Base-by-base conservation (phyloP, 345 rosid species). In the Heritiera littoralis region DNA sequence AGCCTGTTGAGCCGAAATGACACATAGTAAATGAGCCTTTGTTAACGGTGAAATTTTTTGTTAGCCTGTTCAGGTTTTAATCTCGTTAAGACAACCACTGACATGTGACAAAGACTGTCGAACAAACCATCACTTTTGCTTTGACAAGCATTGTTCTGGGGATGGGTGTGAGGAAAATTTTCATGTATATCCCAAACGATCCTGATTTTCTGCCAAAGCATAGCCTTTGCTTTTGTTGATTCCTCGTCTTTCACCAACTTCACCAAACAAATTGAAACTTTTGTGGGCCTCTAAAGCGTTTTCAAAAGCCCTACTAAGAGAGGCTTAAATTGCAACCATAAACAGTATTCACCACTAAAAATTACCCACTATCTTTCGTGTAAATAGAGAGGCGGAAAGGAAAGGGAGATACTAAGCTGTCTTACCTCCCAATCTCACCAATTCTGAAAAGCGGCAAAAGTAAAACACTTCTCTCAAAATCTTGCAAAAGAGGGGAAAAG, bases 171-270 rank as follows among this genome's bases (percentile, higher is more conserved):
- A 35, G 66, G n/a, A 18, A 65, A 71, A n/a, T 15, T 35, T 68
- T 15, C 9, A 74, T 43, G 85, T 72, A 83, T 84, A 86, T 86
- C 81, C 85, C 56, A 1, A 52, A 80, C 8, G 83, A 82, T 74
- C 75, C 67, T 15, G 38, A 56, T 78, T 74, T 82, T 68, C 61
- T 65, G 59, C 43, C 49, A 74, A 61, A 81, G 80, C 79, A 73
- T 32, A 0, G 66, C 87, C 78, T 48, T 78, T 68, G 63, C 87
- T 83, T 83, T 87, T 41, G 52, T 78, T 80, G 89, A 83, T 80
- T 83, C 86, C 83, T 17, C 67, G 38, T 77, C 74, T 80, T 78
- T 35, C 38, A 35, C 38, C 3, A 35, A 35, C 38, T 71, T 80
- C 84, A 74, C 79, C 79, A 23, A 81, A 56, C 83, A 74, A 78